Conservation (phyloP, 345 rosid genomes). For the Linum usitatissimum region DNA sequence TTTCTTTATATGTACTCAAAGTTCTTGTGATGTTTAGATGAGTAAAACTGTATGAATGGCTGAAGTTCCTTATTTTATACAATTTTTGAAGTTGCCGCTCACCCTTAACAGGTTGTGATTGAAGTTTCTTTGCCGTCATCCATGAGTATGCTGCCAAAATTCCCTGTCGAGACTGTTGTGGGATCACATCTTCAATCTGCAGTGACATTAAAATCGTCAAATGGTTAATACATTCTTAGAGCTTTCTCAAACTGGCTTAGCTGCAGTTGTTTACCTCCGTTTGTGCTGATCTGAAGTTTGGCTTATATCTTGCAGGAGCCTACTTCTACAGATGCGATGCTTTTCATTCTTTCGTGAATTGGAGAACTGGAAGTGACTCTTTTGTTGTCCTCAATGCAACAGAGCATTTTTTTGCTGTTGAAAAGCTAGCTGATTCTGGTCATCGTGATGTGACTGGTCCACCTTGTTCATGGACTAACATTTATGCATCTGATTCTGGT, state of each 20-base stretch:
- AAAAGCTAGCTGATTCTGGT: conserved; percentile 21
- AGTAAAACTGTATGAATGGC: not conserved
- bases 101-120: conserved; percentile 40
- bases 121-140: conserved; percentile 75
- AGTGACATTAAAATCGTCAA: conserved; percentile 64
- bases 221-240: conserved; percentile 38
- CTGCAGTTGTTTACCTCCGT: conserved; percentile 13
- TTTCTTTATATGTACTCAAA: not conserved
- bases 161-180: conserved; percentile 74
- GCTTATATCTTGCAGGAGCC: conserved; percentile 47
- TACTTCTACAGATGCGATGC: conserved; percentile 69
- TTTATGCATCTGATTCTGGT: conserved; percentile 66
- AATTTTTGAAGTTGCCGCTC: not conserved
- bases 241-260: conserved; percentile 14
- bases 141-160: conserved; percentile 66
- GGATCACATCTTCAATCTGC: conserved; percentile 75
- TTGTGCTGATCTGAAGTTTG: conserved; percentile 16
- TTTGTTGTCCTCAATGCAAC: conserved; percentile 55
- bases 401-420: conserved; percentile 27
- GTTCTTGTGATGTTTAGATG: not conserved
- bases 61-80: not conserved
- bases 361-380: conserved; percentile 70
- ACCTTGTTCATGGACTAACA: conserved; percentile 58
- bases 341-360: conserved; percentile 50
- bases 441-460: conserved; percentile 34